Percentiles rank a stretch among this genome's conserved stretches.
Evolutionary conservation across 2,329 filamentous ascomycete species (phyloP).

Genomic region (Hymenoscyphus salicellus): DNA sequence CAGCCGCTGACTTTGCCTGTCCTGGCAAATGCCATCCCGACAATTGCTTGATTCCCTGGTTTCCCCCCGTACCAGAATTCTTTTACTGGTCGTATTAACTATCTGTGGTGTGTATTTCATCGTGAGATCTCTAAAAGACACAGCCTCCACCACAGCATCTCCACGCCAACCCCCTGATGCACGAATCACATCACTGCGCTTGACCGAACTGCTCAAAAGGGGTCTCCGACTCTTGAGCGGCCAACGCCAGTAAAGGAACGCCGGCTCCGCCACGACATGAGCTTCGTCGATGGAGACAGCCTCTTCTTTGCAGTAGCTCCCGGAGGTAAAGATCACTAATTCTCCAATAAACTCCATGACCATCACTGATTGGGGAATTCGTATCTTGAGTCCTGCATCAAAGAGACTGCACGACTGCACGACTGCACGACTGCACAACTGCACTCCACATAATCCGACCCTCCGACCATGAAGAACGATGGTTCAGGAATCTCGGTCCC

Average conservation of each 20-base stretch:
- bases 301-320: background rate
- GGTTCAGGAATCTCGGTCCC: background rate
- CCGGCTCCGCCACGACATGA: background rate
- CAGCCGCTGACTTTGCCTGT: background rate
- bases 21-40: background rate
- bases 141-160: background rate
- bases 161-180: background rate
- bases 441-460: background rate
- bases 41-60: background rate
- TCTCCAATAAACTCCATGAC: background rate
- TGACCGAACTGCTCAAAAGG: conserved; percentile 2
- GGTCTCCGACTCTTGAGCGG: background rate
- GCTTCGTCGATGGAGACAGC: too few relatives aligned
- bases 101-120: background rate
- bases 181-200: background rate
- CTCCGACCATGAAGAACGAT: background rate
- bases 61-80: background rate
- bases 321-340: background rate
- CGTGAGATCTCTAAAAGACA: conserved; percentile 1
- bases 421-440: too few relatives aligned
- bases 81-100: background rate
- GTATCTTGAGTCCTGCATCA: background rate
- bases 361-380: background rate
- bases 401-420: background rate
- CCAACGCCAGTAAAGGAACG: background rate